phyloP scores from a whole-genome alignment of 495 filamentous ascomycete genomes.

The Pyronema domesticum region DNA sequence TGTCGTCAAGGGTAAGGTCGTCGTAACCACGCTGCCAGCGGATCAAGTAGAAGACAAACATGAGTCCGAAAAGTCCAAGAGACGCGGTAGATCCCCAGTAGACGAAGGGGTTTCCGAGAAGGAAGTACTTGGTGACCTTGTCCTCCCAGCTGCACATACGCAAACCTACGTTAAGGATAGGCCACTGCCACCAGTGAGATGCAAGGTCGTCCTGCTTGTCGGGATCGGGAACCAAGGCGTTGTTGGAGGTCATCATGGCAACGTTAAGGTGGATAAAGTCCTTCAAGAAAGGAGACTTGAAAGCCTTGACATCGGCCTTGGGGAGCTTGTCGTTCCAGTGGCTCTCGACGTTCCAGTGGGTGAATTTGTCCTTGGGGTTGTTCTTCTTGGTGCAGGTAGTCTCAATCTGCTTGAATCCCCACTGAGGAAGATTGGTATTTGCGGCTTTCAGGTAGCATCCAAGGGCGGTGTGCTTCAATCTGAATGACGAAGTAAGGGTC shows the following conservation, averaged over 20 bases:
- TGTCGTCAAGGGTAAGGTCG: conserved; percentile 59
- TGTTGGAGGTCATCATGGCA: conserved; percentile 99
- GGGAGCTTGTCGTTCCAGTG: conserved; percentile 89
- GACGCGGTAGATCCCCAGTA: conserved; percentile 85
- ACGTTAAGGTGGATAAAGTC: conserved; percentile 97
- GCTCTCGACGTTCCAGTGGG: conserved; percentile 96
- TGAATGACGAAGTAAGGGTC: conserved; percentile 85
- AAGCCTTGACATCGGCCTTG: conserved; percentile 73
- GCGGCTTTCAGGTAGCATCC: conserved; percentile 91
- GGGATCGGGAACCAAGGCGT: conserved; percentile 89
- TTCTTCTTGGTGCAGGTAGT: conserved; percentile 89
- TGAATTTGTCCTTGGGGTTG: conserved; percentile 80
- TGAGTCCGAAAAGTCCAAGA: conserved; percentile 49
- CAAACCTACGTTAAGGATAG: conserved; percentile 80
- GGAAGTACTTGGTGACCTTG: conserved; percentile 87
- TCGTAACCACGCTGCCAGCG: conserved; percentile 92
- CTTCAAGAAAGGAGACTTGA: conserved; percentile 88
- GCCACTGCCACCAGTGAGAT: conserved; percentile 97
- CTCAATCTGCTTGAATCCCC: conserved; percentile 99
- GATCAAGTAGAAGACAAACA: conserved; percentile 70
- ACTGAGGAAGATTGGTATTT: conserved; percentile 91
- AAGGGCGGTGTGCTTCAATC: conserved; percentile 62
- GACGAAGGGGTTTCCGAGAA: conserved; percentile 87
- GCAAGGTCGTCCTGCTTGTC: conserved; percentile 98
- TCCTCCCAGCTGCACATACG: conserved; percentile 99